Evolutionary conservation across 129 eudicot species (phyloP).

Genomic region (Flaveria robusta): DNA sequence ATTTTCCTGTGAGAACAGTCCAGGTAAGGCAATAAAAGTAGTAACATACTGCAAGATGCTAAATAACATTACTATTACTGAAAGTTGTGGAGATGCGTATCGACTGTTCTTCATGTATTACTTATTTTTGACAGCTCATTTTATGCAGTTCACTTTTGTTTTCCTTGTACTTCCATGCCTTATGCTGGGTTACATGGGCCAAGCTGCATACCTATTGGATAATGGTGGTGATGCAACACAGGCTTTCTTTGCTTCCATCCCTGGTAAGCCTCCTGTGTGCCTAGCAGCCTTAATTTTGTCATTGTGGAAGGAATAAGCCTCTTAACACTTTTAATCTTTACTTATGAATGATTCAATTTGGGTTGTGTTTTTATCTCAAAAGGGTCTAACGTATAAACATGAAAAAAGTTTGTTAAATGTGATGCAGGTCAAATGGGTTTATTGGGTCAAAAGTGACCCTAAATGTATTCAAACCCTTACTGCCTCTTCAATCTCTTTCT

Average conservation of each 20-base stretch:
- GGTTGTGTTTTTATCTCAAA: background rate
- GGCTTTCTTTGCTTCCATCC: slow-evolving; percentile 89
- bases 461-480: background rate
- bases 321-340: background rate
- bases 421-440: background rate
- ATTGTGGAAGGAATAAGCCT: slow-evolving; percentile 9
- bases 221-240: slow-evolving; percentile 65
- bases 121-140: slow-evolving; percentile 14
- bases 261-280: slow-evolving; percentile 55
- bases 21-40: slow-evolving; percentile 55
- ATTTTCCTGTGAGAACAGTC: slow-evolving; percentile 91
- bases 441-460: background rate
- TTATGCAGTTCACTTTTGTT: slow-evolving; percentile 77
- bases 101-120: background rate
- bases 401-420: background rate
- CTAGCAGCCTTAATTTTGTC: slow-evolving; percentile 9
- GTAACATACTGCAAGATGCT: background rate
- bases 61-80: slow-evolving; percentile 1
- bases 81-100: background rate
- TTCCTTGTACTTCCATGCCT: slow-evolving; percentile 96
- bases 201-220: slow-evolving; percentile 95
- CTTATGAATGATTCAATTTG: background rate
- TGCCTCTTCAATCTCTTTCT: background rate
- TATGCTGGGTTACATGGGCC: slow-evolving; percentile 93
- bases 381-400: background rate